Conservation (phyloP, 805 yeast species). For the Zygosaccharomyces pseudorouxii region DNA sequence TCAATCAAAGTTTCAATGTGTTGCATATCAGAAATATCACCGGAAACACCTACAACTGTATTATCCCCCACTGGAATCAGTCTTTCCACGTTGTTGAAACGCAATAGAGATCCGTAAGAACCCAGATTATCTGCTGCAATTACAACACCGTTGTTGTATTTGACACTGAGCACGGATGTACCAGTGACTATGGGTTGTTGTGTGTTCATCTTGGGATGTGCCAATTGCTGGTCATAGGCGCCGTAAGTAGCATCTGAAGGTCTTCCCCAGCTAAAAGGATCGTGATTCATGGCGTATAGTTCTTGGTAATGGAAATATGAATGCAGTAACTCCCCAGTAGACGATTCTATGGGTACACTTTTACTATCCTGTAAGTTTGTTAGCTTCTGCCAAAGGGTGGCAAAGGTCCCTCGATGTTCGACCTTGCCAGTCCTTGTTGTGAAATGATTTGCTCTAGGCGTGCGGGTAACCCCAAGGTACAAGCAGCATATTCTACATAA, state of each 20-base stretch:
- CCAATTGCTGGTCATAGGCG: conserved; percentile 65
- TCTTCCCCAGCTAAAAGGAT: conserved; percentile 93
- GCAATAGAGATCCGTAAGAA: conserved; percentile 87
- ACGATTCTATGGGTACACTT: background rate
- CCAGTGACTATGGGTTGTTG: conserved; percentile 96
- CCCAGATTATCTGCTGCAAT: conserved; percentile 94
- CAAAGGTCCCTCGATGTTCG: conserved; percentile 1
- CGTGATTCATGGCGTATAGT: conserved; percentile 71
- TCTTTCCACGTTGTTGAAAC: conserved; percentile 83
- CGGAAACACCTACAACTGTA: conserved; percentile 89
- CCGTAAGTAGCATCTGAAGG: conserved; percentile 84
- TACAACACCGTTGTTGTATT: conserved; percentile 83
- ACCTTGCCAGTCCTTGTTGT: background rate
- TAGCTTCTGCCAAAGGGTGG: background rate
- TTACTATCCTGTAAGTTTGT: background rate
- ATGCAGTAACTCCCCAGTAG: background rate
- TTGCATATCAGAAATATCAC: conserved; percentile 93
- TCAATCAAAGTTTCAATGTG: conserved; percentile 69
- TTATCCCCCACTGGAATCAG: conserved; percentile 76
- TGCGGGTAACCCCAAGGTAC: conserved; percentile 8
- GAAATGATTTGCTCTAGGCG: background rate
- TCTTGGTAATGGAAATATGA: background rate
- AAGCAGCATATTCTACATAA: background rate
- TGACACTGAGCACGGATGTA: conserved; percentile 88
- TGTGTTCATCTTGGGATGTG: conserved; percentile 79